Evolutionary conservation across 768 basidiomycete genomes (phyloP), one percentile per base, ranked within the genome.

Genomic region (Punctularia strigosozonata): DNA sequence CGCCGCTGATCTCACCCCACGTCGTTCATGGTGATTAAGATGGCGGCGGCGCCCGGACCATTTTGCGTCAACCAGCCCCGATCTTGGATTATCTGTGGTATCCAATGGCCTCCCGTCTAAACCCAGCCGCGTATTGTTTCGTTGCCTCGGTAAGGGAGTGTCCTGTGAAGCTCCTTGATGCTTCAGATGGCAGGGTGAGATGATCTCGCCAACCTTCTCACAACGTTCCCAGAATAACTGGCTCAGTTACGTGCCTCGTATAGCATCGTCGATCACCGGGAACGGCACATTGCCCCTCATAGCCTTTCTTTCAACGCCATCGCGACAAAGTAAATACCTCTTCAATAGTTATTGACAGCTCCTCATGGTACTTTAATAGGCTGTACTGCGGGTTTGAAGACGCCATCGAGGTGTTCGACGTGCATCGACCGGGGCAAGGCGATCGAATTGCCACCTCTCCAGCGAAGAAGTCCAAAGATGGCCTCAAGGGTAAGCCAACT

Each of bases 221-320:
- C 8, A 30, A 18, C 28, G 15, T 24, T 37, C 19, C 17, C 19
- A 34, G 22, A 47, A 4, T 14, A 6, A 20, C 26, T 15, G 36
- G 43, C 26, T 25, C 51, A 95, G 92, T 71, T 88, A 15, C 75
- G 92, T 14, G 94, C 91, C 0, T 91, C 88, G 1, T 97, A 98
- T 56, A 68, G 68, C 28, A 94, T 97, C 26, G 72, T 97, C 7
- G 91, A 97, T 55, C 92, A 98, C 50, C 67, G 83, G n/a, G 94
- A 97, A 59, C 73, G 91, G 23, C 77, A 87, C 39, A 66, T 95
- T 28, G 90, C 88, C 0, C 91, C 94, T 0, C 82, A 89, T 39
- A 75, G 76, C 47, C 64, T 97, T 42, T 68, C 80, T 0, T 97
- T 95, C 58, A 85, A 86, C 47, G 55, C 66, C 1, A 59, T 71